Evolutionary conservation across 1,284 basidiomycete genomes (phyloP), one percentile per base, ranked within the genome.

Genomic region (Apiotrichum siamense): DNA sequence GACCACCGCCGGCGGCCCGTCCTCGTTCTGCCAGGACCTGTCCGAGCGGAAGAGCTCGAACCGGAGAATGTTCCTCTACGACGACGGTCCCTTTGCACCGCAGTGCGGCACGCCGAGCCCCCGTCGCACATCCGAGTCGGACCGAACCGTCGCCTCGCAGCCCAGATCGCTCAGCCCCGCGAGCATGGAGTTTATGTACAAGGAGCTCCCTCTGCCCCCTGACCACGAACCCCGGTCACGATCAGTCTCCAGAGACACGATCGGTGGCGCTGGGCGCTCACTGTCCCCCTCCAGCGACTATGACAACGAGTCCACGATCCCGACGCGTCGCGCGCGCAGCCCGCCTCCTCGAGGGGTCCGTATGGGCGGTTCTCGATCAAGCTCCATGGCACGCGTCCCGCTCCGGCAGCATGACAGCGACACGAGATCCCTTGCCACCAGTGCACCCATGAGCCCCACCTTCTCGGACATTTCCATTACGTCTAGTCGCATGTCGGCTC

Each of bases 151-250:
- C 13, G 21, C 1, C 25, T 23, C 37, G 15, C n/a, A 32, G 41
- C 26, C 27, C 27, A 9, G 41, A 1, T 31, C 41, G 4, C 29
- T 43, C 17, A 43, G 41, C 41, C 41, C 41, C 26, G 26, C 26
- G 13, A 43, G 41, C 41, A 29, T 43, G 26, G 41, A 43, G 29
- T 43, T 43, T 21, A 43, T 43, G 41, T 43, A 31, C 29, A 43
- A 43, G 41, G 29, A 43, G 27, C 41, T 43, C 4, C 41, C 41
- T 13, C 18, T 43, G 29, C 41, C 41, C n/a, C 41, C 41, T 25
- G 27, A 25, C 12, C 27, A 43, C 7, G 41, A 41, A n/a, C 39
- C 39, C 9, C 41, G 41, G 6, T 43, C 41, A 26, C 41, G 41
- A 12, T 21, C 10, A n/a, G 17, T 20, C 4, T 43, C 41, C 27